Evolutionary conservation across 371 early-diverging fungal species (phyloP).

Genomic region (Mortierella sp.): DNA sequence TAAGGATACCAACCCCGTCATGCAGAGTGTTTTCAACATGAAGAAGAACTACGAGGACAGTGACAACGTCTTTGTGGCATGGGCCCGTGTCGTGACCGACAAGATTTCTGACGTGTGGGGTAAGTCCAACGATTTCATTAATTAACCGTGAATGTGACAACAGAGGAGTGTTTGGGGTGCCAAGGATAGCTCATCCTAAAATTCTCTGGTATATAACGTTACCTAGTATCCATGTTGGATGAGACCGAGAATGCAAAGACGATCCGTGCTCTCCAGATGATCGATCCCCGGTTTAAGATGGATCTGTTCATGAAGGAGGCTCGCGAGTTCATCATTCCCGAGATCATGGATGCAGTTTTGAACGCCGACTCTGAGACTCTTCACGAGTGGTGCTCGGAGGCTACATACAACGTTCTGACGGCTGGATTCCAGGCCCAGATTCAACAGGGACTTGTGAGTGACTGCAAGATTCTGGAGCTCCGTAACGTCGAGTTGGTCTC

Average conservation of each 20-base stretch:
- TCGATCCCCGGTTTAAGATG: conserved; percentile 89
- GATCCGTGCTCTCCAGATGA: conserved; percentile 83
- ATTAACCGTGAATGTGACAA: too few species aligned
- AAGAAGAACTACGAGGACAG: conserved; percentile 89
- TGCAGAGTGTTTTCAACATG: conserved; percentile 85
- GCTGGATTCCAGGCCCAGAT: conserved; percentile 88
- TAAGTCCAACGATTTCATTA: conserved; percentile 41
- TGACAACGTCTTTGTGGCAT: conserved; percentile 88
- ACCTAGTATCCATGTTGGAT: conserved; percentile 76
- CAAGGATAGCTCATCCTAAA: too few species aligned
- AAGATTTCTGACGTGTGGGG: conserved; percentile 78
- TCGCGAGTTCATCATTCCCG: conserved; percentile 94
- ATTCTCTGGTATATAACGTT: too few species aligned
- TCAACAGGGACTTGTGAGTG: conserved; percentile 89
- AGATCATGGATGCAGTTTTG: conserved; percentile 94
- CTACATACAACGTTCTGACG: conserved; percentile 90
- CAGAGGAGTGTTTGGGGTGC: too few species aligned
- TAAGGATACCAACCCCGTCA: conserved; percentile 89
- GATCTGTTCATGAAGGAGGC: conserved; percentile 91
- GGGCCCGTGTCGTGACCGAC: conserved; percentile 85
- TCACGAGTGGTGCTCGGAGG: conserved; percentile 94
- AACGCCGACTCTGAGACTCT: conserved; percentile 86
- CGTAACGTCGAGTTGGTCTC: conserved; percentile 89
- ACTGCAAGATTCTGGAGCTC: conserved; percentile 94
- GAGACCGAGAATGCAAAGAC: conserved; percentile 96